Base-by-base conservation (phyloP, 1,139 yeast species). In the Candida smagusa region DNA sequence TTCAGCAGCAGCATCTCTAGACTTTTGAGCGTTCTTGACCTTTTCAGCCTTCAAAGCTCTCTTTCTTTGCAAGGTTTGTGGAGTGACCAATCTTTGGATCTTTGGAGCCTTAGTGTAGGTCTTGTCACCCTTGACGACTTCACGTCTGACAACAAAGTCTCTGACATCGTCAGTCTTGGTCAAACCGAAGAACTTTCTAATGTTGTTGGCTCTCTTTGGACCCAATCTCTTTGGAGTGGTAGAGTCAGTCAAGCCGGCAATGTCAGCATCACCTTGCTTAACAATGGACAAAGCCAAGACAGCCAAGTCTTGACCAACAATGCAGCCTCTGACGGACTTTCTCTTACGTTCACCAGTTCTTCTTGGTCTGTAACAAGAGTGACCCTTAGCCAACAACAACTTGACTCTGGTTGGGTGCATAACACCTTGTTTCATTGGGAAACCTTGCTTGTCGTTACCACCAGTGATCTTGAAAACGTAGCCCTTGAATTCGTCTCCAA, bases 391-490 rank as follows among this genome's bases (percentile, higher is more conserved):
- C 70, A 92, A 81, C 70, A 94, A 82, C 65, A 92, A 84, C 74
- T 87, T 89, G 64, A 94, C 97, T 85, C 98, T 95, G 83, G 95
- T 88, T 76, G 98, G 97, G 81, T 88, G 95, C 83, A 92, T 80
- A 56, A 92, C 98, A 84, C 97, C 97, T 79, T 92, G 98, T 77
- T 90, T 92, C 98, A 94, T 92, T 78, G 98, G 97, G 96, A 92
- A 94, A 81, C 98, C 98, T 81, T 92, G 98, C 80, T 92, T 92
- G 81, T 92, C 98, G 86, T 94, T 94, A 84, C 98, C 98, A 70
- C 98, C 98, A 61, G 97, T 78, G 74, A 92, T 90, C 81, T 83
- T 92, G 87, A 92, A 90, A 69, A 89, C 74, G 90, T 92, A 92
- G 66, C 98, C 98, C 78, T 89, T 90, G 94, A 90, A 90, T 78